Conservation (phyloP, 306 rosid genomes). For the Ammopiptanthus mongolicus region DNA sequence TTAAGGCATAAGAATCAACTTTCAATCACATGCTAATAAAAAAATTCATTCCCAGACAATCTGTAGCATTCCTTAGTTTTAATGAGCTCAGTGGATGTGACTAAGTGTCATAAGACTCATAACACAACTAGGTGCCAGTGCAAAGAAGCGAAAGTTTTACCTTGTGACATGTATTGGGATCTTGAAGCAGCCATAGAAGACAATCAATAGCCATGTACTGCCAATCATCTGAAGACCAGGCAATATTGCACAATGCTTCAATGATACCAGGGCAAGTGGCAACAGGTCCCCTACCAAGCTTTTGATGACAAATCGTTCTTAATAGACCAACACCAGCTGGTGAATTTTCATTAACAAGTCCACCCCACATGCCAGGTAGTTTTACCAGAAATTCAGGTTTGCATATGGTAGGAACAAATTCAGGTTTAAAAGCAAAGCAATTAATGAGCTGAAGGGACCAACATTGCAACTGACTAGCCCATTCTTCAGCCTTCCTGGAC, state of each 20-base stretch:
- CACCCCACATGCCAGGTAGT: slow-evolving; percentile 99
- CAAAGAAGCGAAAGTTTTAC: slow-evolving; percentile 31
- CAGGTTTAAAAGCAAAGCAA: slow-evolving; percentile 93
- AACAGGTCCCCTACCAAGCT: slow-evolving; percentile 92
- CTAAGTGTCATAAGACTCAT: not conserved
- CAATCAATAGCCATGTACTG: slow-evolving; percentile 99
- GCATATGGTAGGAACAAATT: slow-evolving; percentile 89
- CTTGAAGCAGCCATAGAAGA: slow-evolving; percentile 95
- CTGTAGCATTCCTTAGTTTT: not conserved
- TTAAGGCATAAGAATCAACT: not conserved
- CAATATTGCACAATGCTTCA: slow-evolving; percentile 91
- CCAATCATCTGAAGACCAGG: slow-evolving; percentile 96
- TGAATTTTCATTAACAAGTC: slow-evolving; percentile 95
- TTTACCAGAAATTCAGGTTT: slow-evolving; percentile 78
- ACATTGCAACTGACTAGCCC: slow-evolving; percentile 99
- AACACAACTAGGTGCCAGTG: not conserved
- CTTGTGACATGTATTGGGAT: slow-evolving; percentile 82
- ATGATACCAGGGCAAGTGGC: slow-evolving; percentile 73
- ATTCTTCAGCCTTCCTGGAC: slow-evolving; percentile 98
- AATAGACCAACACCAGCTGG: slow-evolving; percentile 96
- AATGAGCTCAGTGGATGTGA: not conserved
- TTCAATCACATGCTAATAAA: not conserved
- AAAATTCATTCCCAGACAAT: slow-evolving; percentile 3
- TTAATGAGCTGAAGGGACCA: slow-evolving; percentile 99
- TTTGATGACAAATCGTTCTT: slow-evolving; percentile 94